phyloP scores from a whole-genome alignment of 148 eudicot species.

The Mesembryanthemum crystallinum region DNA sequence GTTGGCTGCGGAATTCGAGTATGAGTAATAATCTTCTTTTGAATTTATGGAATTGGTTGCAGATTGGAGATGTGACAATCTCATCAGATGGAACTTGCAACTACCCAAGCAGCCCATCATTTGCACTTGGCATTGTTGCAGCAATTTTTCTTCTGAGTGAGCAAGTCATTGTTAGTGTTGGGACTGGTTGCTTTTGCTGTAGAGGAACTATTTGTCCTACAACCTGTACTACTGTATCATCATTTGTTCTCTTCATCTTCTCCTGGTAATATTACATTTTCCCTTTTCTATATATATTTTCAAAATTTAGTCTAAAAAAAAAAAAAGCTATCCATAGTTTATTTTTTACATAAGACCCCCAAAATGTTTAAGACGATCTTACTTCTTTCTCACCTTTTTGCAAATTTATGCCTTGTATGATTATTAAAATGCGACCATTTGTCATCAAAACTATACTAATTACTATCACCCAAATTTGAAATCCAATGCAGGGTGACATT shows the following conservation, averaged over 20 bases:
- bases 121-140: conserved; percentile 24
- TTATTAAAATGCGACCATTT: no score
- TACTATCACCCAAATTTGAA: no score
- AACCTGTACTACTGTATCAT: not conserved
- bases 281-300: no score
- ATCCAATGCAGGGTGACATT: not conserved
- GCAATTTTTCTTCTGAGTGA: conserved; percentile 15
- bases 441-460: no score
- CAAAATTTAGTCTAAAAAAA: no score
- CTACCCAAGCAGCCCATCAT: conserved; percentile 20
- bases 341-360: no score
- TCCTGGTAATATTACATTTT: conserved; percentile 20
- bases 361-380: no score
- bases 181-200: conserved; percentile 26
- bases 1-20: no score
- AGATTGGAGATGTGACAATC: conserved; percentile 5
- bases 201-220: conserved; percentile 1
- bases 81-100: conserved; percentile 1
- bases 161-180: conserved; percentile 16
- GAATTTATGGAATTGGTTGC: not conserved
- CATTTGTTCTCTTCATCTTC: conserved; percentile 16
- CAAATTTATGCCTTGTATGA: no score
- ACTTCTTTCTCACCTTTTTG: no score
- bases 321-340: no score
- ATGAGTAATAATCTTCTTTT: no score